Evolutionary conservation across 169 alveolate genomes (phyloP).

Genomic region (Plasmodium yoelii): DNA sequence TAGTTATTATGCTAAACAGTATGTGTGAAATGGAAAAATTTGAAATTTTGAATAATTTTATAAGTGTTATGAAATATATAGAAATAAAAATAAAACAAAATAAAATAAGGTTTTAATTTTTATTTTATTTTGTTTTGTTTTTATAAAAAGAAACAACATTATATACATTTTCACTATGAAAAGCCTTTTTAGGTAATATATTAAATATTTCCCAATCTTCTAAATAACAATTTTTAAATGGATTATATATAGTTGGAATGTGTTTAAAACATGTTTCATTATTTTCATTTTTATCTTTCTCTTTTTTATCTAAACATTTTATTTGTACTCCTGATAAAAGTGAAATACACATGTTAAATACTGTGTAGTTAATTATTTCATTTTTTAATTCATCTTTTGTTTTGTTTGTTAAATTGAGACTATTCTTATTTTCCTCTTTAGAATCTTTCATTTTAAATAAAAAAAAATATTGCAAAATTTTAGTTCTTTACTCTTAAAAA

Average conservation of each 20-base stretch:
- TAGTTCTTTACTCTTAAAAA: background rate
- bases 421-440: background rate
- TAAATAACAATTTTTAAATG: constrained; percentile 3
- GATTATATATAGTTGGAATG: background rate
- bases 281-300: background rate
- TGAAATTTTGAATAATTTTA: no score
- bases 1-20: no score
- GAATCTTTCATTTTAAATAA: background rate
- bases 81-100: no score
- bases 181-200: constrained; percentile 17
- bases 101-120: background rate
- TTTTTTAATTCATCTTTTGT: constrained; percentile 1
- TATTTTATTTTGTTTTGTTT: constrained; percentile 18
- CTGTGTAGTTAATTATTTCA: constrained; percentile 14
- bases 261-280: background rate
- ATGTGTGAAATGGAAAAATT: no score
- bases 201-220: constrained; percentile 25
- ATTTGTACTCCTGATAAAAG: constrained; percentile 37
- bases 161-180: constrained; percentile 9
- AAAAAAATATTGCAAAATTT: background rate
- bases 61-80: no score
- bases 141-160: constrained; percentile 48
- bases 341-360: constrained; percentile 19
- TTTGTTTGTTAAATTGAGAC: background rate
- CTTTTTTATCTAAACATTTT: constrained; percentile 7